Conservation (phyloP, 164 flowering plant genomes). For the Vitis labrusca region DNA sequence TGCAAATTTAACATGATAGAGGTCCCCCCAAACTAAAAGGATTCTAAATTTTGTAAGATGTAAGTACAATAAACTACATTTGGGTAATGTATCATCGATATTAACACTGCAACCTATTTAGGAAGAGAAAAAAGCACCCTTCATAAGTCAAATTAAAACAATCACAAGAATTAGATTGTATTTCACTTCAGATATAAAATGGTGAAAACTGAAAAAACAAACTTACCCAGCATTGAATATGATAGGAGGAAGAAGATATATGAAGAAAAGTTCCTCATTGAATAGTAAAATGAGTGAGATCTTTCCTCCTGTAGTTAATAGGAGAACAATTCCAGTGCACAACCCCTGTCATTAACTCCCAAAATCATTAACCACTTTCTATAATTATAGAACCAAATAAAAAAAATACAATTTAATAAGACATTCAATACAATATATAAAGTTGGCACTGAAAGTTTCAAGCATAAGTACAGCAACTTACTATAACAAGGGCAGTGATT, state of each 20-base stretch:
- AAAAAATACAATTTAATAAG: not conserved
- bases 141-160: too few species aligned
- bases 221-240: conserved; percentile 65
- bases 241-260: conserved; percentile 55
- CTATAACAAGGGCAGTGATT: conserved; percentile 24
- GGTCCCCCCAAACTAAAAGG: too few species aligned
- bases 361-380: not conserved
- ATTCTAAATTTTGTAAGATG: too few species aligned
- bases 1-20: too few species aligned
- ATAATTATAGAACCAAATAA: not conserved
- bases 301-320: conserved; percentile 29
- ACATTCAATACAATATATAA: not conserved
- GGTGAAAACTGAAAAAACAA: not conserved
- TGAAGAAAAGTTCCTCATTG: conserved; percentile 47
- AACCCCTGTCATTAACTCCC: conserved; percentile 37
- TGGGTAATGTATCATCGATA: too few species aligned
- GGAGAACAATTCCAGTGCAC: conserved; percentile 30
- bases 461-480: conserved; percentile 8
- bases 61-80: too few species aligned
- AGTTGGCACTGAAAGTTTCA: not conserved
- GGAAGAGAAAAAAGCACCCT: too few species aligned
- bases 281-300: conserved; percentile 40
- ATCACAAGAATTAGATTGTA: too few species aligned
- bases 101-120: too few species aligned
- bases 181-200: not conserved